Percentiles rank a stretch among this genome's conserved stretches.
Conservation (phyloP, 805 yeast genomes). For the Hanseniaspora hatyaiensis region DNA sequence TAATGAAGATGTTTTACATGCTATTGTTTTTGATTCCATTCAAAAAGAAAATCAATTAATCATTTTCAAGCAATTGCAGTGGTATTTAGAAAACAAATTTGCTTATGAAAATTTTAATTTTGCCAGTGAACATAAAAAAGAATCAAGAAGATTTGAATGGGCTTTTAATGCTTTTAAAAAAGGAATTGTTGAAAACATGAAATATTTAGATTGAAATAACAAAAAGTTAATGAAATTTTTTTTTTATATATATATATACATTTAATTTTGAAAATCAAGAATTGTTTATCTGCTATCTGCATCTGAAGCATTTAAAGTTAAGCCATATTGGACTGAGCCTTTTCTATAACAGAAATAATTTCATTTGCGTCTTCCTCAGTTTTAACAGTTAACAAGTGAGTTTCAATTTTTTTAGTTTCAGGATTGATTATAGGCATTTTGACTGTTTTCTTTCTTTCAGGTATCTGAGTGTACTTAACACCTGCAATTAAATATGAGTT, state of each 20-base stretch:
- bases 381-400: constrained; percentile 67
- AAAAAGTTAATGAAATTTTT: no score
- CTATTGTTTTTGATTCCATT: constrained; percentile 20
- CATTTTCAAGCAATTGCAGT: constrained; percentile 28
- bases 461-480: constrained; percentile 45
- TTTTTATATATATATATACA: constrained; percentile 5
- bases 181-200: constrained; percentile 18
- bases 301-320: no score
- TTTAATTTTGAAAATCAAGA: no score
- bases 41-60: constrained; percentile 24
- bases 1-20: constrained; percentile 26
- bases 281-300: no score
- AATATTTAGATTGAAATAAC: constrained; percentile 4
- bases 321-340: constrained; percentile 27
- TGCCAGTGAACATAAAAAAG: constrained; percentile 20
- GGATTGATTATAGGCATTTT: constrained; percentile 52
- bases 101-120: constrained; percentile 20
- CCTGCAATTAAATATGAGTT: constrained; percentile 51
- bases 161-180: constrained; percentile 18
- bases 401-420: constrained; percentile 43
- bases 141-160: constrained; percentile 28
- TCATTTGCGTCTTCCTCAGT: constrained; percentile 30
- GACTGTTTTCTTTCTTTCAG: constrained; percentile 47
- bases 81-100: constrained; percentile 26
- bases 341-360: constrained; percentile 20